Percentiles rank a stretch among this genome's conserved stretches.
Evolutionary conservation across 768 basidiomycete species (phyloP).

Genomic region (Kwoniella sp.): DNA sequence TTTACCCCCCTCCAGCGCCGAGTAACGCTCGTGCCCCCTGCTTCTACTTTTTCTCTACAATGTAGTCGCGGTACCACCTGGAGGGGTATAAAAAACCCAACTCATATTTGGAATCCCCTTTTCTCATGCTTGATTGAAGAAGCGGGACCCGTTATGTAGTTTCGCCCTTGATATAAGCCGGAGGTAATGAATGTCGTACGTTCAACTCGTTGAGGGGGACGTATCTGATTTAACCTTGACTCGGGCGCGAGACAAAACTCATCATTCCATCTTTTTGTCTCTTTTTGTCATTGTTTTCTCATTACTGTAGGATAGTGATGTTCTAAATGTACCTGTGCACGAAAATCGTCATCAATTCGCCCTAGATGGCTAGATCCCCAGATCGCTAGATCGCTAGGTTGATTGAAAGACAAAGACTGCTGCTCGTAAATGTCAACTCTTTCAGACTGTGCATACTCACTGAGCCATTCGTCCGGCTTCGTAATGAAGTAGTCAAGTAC

Average conservation of each 20-base stretch:
- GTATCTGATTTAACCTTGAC: constrained; percentile 39
- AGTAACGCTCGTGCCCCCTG: constrained; percentile 31
- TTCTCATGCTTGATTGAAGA: neutral
- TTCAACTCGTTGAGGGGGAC: constrained; percentile 32
- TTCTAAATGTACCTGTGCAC: neutral
- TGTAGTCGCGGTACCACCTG: constrained; percentile 38
- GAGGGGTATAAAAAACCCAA: constrained; percentile 29
- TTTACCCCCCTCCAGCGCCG: constrained; percentile 25
- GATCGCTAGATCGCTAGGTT: too few species aligned
- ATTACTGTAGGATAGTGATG: too few species aligned
- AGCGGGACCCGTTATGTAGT: neutral
- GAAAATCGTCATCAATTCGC: neutral
- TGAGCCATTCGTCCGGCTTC: too few species aligned
- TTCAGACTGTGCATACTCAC: too few species aligned
- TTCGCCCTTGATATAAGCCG: constrained; percentile 53
- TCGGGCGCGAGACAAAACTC: constrained; percentile 43
- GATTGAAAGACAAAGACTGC: too few species aligned
- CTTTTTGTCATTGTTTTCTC: too few species aligned
- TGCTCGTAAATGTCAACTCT: too few species aligned
- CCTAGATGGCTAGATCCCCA: too few species aligned
- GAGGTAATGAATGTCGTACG: constrained; percentile 23
- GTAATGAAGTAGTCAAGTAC: too few species aligned
- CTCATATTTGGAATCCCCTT: constrained; percentile 3
- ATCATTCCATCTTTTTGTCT: constrained; percentile 8
- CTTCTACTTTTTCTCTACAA: constrained; percentile 15